These are phyloP conservation scores for Polysphondylium violaceum DNA, from an alignment of 78 protist species.

Conservation along the genomic window DNA sequence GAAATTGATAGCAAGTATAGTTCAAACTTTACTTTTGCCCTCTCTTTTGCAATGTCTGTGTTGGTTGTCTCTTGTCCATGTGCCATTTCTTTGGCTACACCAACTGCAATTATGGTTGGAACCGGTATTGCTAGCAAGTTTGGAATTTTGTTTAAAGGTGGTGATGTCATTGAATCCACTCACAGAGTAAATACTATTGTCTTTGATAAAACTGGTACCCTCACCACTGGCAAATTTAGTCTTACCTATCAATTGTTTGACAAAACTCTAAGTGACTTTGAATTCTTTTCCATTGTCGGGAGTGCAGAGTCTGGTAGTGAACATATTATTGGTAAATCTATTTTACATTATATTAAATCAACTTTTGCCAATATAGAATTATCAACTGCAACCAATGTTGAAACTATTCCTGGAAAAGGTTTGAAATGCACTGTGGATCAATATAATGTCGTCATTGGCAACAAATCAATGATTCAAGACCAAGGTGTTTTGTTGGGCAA, in stretches of 20 bases:
- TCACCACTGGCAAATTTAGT: conserved; percentile 83
- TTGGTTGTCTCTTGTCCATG: conserved; percentile 95
- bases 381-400: conserved; percentile 44
- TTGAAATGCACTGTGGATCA: not conserved
- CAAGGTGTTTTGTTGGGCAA: not conserved
- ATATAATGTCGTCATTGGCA: conserved; percentile 17
- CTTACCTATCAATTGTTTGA: too few relatives aligned
- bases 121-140: conserved; percentile 84
- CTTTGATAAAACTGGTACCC: conserved; percentile 96
- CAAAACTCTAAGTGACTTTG: not conserved
- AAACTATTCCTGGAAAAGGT: conserved; percentile 53
- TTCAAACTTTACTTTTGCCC: conserved; percentile 40
- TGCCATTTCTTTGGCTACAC: conserved; percentile 90
- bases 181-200: conserved; percentile 18
- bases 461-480: not conserved
- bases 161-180: conserved; percentile 84
- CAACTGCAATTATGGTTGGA: conserved; percentile 96
- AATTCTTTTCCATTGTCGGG: conserved; percentile 11
- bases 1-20: not conserved
- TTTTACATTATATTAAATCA: not conserved
- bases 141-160: conserved; percentile 92
- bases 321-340: conserved; percentile 36
- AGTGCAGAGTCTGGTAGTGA: conserved; percentile 43
- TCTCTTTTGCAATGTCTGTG: conserved; percentile 82
- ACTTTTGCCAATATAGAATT: not conserved